Evolutionary conservation across 305 asterid genomes (phyloP).

Genomic region (Plantago coronopus): DNA sequence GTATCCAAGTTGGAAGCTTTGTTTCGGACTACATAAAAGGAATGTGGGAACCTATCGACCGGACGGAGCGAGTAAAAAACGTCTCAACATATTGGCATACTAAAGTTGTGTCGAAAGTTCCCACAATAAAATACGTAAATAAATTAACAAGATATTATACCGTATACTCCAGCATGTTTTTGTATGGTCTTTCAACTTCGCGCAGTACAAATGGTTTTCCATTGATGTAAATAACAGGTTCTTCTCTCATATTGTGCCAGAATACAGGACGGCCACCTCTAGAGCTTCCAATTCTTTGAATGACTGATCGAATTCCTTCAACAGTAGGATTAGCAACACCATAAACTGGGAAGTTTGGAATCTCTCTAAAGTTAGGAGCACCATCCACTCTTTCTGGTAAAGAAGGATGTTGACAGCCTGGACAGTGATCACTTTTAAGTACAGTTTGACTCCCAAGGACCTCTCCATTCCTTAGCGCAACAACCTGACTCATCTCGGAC

Average conservation of each 20-base stretch:
- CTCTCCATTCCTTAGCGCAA: slow-evolving; percentile 86
- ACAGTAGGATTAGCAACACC: slow-evolving; percentile 97
- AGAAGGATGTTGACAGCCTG: slow-evolving; percentile 87
- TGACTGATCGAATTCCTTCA: slow-evolving; percentile 86
- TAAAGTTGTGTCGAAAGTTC: background rate
- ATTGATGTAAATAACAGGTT: slow-evolving; percentile 91
- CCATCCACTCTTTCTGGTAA: slow-evolving; percentile 91
- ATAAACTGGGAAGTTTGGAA: slow-evolving; percentile 92
- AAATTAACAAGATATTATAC: slow-evolving; percentile 31
- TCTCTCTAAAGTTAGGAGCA: slow-evolving; percentile 95
- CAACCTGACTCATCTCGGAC: slow-evolving; percentile 88
- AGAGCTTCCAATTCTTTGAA: slow-evolving; percentile 81
- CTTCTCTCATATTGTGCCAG: slow-evolving; percentile 99
- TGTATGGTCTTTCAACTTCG: slow-evolving; percentile 97
- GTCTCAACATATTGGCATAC: slow-evolving; percentile 17
- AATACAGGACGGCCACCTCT: slow-evolving; percentile 80
- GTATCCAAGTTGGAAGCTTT: no score
- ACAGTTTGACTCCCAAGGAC: slow-evolving; percentile 98
- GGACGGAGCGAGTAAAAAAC: no score
- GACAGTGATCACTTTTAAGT: slow-evolving; percentile 97
- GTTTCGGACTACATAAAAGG: no score
- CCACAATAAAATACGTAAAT: background rate
- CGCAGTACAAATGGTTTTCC: slow-evolving; percentile 99
- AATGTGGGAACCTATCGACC: no score
- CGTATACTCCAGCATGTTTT: slow-evolving; percentile 98